These are phyloP conservation scores for Mortierella sp. DNA, from an alignment of 371 early-diverging fungal genomes.

Conservation along the genomic window DNA sequence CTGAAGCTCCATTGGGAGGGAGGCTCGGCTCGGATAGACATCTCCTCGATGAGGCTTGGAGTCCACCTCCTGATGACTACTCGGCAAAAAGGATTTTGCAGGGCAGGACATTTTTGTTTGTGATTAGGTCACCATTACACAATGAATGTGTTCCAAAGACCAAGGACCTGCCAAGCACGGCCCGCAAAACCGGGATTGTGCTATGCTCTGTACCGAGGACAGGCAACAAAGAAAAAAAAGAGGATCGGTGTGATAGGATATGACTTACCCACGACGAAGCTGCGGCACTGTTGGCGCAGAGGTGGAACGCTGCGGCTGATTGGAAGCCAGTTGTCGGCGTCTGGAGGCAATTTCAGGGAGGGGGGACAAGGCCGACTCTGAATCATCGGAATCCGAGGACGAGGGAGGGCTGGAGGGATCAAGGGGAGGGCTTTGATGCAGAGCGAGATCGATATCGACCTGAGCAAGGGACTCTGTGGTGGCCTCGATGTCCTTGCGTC, in stretches of 20 bases:
- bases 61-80: constrained; percentile 17
- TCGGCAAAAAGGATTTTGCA: not conserved
- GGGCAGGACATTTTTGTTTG: not conserved
- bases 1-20: constrained; percentile 8
- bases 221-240: not conserved
- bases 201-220: too few species aligned
- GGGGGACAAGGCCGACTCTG: constrained; percentile 31
- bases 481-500: constrained; percentile 48
- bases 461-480: constrained; percentile 27
- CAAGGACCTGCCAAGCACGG: too few species aligned
- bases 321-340: constrained; percentile 14
- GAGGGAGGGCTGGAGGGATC: constrained; percentile 47
- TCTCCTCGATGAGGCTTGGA: not conserved
- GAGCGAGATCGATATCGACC: constrained; percentile 33
- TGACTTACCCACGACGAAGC: constrained; percentile 33
- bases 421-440: constrained; percentile 41
- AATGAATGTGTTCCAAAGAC: too few species aligned
- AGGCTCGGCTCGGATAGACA: not conserved
- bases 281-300: constrained; percentile 41
- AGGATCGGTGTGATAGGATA: not conserved
- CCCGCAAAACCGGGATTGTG: too few species aligned
- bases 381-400: constrained; percentile 50
- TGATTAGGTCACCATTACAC: constrained; percentile 7
- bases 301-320: constrained; percentile 33
- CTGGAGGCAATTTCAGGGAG: constrained; percentile 9